A percentile compares a stretch with the other conserved stretches of the same genome.
These are phyloP conservation scores for Cercis canadensis DNA, from an alignment of 306 rosid species.

Conservation along the genomic window DNA sequence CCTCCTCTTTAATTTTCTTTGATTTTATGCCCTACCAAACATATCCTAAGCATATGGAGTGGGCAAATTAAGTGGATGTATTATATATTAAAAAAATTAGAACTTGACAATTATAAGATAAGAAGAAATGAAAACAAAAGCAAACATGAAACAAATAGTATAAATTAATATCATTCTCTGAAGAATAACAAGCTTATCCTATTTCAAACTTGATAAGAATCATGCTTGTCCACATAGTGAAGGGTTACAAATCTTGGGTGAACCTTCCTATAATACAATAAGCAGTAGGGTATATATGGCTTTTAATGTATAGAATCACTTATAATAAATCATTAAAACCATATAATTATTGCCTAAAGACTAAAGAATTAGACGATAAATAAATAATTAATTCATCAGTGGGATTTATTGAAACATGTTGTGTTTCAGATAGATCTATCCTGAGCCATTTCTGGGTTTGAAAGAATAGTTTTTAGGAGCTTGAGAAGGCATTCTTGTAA, in stretches of 20 bases:
- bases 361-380: conserved; percentile 47
- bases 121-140: conserved; percentile 10
- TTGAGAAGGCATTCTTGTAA: conserved; percentile 61
- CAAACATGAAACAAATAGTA: no score
- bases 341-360: conserved; percentile 52
- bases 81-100: no score
- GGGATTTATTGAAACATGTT: conserved; percentile 35
- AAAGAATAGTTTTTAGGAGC: conserved; percentile 50
- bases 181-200: conserved; percentile 48
- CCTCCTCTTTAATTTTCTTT: no score
- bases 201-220: conserved; percentile 41
- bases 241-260: conserved; percentile 52
- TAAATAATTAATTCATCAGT: conserved; percentile 36
- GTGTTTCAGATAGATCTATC: conserved; percentile 24
- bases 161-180: conserved; percentile 33
- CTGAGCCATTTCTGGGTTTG: conserved; percentile 55
- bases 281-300: conserved; percentile 37
- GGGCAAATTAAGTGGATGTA: no score
- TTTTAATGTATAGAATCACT: conserved; percentile 57
- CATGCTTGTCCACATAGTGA: conserved; percentile 44
- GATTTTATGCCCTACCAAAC: no score
- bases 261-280: conserved; percentile 49
- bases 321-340: conserved; percentile 38
- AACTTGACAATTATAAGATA: neutral
- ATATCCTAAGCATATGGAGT: no score